Base-by-base conservation (phyloP, 257 asterid species). In the Misopates orontium region DNA sequence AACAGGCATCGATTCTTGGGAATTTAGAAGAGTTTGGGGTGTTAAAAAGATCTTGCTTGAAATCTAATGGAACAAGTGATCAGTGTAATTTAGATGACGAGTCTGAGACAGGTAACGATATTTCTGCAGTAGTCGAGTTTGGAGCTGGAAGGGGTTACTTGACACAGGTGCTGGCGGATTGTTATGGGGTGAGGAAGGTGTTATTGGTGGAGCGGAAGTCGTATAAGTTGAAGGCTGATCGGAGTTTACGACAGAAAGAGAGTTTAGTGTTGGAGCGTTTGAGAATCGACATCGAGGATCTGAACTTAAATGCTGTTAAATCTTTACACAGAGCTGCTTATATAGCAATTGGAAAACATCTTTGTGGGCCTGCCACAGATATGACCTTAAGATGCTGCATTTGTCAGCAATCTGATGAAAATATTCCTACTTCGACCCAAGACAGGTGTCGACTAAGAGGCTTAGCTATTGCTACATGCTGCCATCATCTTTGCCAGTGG, bases 401-500 rank as follows among this genome's bases (percentile, higher is more conserved):
- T 61, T 62, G 56, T 41, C 78, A 66, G 49, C 71, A 60, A 16
- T 23, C 77, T 19, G 19, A 66, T 52, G 65, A 75, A 60, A 20
- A 67, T 23, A 12, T 41, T 70, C 68, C 67, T 69, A 57, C 72
- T 71, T 56, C 66, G 68, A 39, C 78, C 49, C 75, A 74, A 66
- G 67, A 75, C 48, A 66, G 78, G 47, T 69, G 86, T 66, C n/a
- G 40, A 69, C 80, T 85, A 3, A 77, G 79, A 70, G 97, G 95
- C 66, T 71, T 90, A 69, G 97, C 96, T 55, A 77, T 93, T 73
- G 97, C 97, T 23, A 88, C 96, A 51, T 93, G 99, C 64, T 93
- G 97, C 82, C 99, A 93, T 77, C 96, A 93, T 83, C 95, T 93
- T 69, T 90, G 97, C 83, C 99, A 86, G 79, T 90, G 97, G 99